Evolutionary conservation across 1,284 basidiomycete species (phyloP).

Genomic region (Papiliotrema flavescens): DNA sequence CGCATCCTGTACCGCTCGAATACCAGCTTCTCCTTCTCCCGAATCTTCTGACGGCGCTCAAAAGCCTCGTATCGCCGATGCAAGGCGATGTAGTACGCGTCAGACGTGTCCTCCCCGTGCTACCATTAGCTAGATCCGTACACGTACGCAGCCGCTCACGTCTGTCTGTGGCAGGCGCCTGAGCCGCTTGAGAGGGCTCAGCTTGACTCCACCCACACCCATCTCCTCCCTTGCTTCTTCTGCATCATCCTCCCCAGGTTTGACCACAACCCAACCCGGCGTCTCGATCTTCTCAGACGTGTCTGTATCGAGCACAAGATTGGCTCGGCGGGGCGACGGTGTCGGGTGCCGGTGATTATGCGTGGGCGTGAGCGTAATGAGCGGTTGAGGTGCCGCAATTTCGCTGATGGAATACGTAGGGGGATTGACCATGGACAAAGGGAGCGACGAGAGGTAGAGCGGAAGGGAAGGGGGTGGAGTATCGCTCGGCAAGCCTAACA

Average conservation of each 20-base stretch:
- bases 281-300: conserved; percentile 36
- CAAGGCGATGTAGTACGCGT: conserved; percentile 75
- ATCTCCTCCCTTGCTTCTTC: conserved; percentile 43
- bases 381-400: conserved; percentile 6
- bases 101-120: conserved; percentile 69
- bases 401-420: conserved; percentile 4
- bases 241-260: conserved; percentile 37
- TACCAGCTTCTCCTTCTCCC: conserved; percentile 85
- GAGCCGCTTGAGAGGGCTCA: conserved; percentile 29
- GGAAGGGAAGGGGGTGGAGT: conserved; percentile 62
- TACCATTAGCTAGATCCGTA: conserved; percentile 29
- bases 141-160: conserved; percentile 52
- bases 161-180: conserved; percentile 55
- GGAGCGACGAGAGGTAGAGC: conserved; percentile 64
- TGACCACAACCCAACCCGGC: conserved; percentile 36
- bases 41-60: conserved; percentile 75
- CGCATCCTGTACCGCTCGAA: conserved; percentile 88
- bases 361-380: conserved; percentile 19
- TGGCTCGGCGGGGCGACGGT: background rate
- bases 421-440: conserved; percentile 22
- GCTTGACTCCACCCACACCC: background rate
- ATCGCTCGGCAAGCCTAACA: conserved; percentile 64
- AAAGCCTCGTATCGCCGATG: conserved; percentile 82
- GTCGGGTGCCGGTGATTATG: background rate
- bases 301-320: background rate